Conservation (phyloP, 495 filamentous ascomycete species). For the Talaromyces stipitatus region DNA sequence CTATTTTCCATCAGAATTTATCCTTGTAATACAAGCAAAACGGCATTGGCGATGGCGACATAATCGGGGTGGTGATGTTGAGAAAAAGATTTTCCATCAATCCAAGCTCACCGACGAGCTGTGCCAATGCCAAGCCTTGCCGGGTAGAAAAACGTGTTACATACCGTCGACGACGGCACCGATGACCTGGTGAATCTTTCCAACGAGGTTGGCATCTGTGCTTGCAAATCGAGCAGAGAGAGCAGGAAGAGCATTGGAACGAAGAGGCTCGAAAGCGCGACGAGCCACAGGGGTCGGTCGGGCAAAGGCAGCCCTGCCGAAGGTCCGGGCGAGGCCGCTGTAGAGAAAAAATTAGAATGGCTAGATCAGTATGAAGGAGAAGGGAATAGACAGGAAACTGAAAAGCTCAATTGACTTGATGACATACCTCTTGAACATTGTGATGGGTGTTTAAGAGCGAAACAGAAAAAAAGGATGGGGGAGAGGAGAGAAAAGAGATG, state of each 20-base stretch:
- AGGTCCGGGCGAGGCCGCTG: slow-evolving; percentile 73
- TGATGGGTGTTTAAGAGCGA: slow-evolving; percentile 50
- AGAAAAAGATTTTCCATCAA: slow-evolving; percentile 36
- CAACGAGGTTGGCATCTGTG: slow-evolving; percentile 53
- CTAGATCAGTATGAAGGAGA: slow-evolving; percentile 32
- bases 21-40: slow-evolving; percentile 12
- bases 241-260: slow-evolving; percentile 50
- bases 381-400: slow-evolving; percentile 40
- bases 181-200: slow-evolving; percentile 84
- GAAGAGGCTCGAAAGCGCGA: slow-evolving; percentile 60
- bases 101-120: background rate
- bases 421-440: slow-evolving; percentile 85
- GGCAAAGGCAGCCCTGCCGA: slow-evolving; percentile 69
- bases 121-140: slow-evolving; percentile 10
- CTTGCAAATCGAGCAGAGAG: slow-evolving; percentile 64
- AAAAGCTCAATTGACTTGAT: slow-evolving; percentile 6
- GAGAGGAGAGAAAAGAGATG: slow-evolving; percentile 14
- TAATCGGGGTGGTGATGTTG: slow-evolving; percentile 15
- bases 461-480: slow-evolving; percentile 16
- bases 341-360: slow-evolving; percentile 22
- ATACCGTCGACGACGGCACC: slow-evolving; percentile 64
- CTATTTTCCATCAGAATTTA: slow-evolving; percentile 39
- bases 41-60: slow-evolving; percentile 20
- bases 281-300: slow-evolving; percentile 59
- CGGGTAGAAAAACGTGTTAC: slow-evolving; percentile 27